Conservation (phyloP, 140 eudicot species). For the Oenanthe javanica region DNA sequence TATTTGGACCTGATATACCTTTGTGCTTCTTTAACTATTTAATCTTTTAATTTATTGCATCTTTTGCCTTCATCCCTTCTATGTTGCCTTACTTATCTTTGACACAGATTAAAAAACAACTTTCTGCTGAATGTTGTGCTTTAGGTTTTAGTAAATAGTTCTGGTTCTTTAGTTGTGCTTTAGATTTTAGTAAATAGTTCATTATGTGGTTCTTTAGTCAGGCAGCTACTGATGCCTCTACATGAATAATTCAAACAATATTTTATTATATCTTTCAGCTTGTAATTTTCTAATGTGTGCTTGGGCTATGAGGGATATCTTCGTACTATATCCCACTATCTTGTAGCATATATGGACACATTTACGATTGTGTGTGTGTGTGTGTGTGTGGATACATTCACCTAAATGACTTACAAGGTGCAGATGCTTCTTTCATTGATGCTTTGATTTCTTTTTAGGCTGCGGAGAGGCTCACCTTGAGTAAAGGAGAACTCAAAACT, state of each 20-base stretch:
- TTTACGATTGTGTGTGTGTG: not conserved
- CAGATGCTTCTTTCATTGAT: not conserved
- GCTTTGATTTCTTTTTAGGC: conserved; percentile 45
- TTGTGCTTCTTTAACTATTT: not conserved
- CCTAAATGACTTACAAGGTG: not conserved
- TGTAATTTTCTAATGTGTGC: not conserved
- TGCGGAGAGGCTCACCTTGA: conserved; percentile 70
- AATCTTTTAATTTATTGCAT: not conserved
- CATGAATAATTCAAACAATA: not conserved
- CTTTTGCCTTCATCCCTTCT: not conserved
- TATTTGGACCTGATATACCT: not conserved
- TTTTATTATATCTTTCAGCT: not conserved
- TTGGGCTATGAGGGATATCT: not conserved
- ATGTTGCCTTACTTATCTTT: not conserved
- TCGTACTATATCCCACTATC: not conserved
- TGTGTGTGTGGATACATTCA: not conserved
- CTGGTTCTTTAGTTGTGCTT: not conserved
- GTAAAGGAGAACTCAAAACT: conserved; percentile 69
- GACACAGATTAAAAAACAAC: not conserved
- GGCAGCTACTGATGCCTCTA: not conserved
- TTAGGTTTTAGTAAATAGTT: too few relatives aligned
- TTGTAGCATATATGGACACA: not conserved
- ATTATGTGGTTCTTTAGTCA: conserved; percentile 2
- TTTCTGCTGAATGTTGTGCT: not conserved
- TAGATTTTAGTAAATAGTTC: not conserved